Base-by-base conservation (phyloP, 257 asterid species). In the Capsicum chinense region DNA sequence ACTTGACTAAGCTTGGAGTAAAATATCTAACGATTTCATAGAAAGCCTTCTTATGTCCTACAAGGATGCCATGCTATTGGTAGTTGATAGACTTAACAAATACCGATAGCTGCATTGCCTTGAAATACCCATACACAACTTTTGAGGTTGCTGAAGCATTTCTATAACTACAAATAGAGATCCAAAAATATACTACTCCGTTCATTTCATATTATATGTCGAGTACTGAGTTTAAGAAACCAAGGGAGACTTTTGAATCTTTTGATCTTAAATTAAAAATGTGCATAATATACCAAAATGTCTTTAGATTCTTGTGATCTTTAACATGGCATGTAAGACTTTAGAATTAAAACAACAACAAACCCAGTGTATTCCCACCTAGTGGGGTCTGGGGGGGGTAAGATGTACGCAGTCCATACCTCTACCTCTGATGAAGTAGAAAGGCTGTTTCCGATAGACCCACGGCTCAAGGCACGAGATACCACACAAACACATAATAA, bases 1-100 rank as follows among this genome's bases (percentile, higher is more conserved):
- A 66, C 73, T 66, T 33, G 48, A 66, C 73, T 66, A 66, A 66
- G 19, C 12, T 66, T 66, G 73, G 73, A 33, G 73, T 66, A 5
- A 33, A 66, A 35, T 66, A 66, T 35, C 48, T 35, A 66, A 66
- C 17, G 1, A 42, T 13, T 12, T 33, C 73, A 66, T 66, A 35
- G 11, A 6, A 8, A 66, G 42, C 48, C 73, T 66, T 66, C 70
- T 63, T 63, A 63, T 63, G 70, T 12, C 13, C 17, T 35, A 33
- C 73, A 1, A 35, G 48, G 48, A 66, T 35, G 73, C 48, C 48
- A 66, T 35, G 35, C 64, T 13, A 63, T 26, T 63, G 44, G 16
- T 63, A 63, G 70, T 26, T 63, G 42, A 21, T 5, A 21, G 16
- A 63, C 70, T 63, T 42, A 63, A 21, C 9, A 50, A 50, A 9